Evolutionary conservation across 225 moss, liverwort and hornwort genomes (phyloP).

Genomic region (Physcomitrium patens): DNA sequence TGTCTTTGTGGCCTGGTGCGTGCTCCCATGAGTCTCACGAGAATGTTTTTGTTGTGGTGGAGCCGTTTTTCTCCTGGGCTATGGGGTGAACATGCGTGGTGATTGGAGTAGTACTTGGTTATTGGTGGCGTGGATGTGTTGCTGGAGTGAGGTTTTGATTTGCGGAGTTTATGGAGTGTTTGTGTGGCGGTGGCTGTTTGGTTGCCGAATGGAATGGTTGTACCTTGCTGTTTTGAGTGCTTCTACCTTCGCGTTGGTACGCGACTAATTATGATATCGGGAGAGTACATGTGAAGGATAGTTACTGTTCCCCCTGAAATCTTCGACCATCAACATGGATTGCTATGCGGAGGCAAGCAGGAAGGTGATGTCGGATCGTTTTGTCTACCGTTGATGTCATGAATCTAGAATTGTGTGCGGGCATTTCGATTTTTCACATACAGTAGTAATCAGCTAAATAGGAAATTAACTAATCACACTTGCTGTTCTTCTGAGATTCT

Average conservation of each 20-base stretch:
- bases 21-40: slow-evolving; percentile 25
- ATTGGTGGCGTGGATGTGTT: too few species aligned
- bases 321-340: slow-evolving; percentile 21
- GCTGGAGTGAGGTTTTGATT: too few species aligned
- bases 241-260: neutral
- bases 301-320: slow-evolving; percentile 24
- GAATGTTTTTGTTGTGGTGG: neutral
- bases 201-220: too few species aligned
- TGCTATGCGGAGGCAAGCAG: neutral
- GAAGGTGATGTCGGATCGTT: too few species aligned
- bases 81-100: too few species aligned
- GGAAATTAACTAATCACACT: neutral
- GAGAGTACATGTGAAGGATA: neutral
- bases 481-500: slow-evolving; percentile 14
- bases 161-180: too few species aligned
- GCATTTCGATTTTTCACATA: slow-evolving; percentile 28
- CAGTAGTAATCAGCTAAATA: neutral
- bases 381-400: neutral
- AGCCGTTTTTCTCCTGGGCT: neutral
- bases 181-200: too few species aligned
- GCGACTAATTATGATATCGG: neutral
- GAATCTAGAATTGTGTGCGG: slow-evolving; percentile 25
- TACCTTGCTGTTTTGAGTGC: too few species aligned
- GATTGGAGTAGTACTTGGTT: too few species aligned
- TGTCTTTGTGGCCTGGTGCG: slow-evolving; percentile 92